Base-by-base conservation (phyloP, 768 basidiomycete genomes). In the Artomyces pyxidatus region DNA sequence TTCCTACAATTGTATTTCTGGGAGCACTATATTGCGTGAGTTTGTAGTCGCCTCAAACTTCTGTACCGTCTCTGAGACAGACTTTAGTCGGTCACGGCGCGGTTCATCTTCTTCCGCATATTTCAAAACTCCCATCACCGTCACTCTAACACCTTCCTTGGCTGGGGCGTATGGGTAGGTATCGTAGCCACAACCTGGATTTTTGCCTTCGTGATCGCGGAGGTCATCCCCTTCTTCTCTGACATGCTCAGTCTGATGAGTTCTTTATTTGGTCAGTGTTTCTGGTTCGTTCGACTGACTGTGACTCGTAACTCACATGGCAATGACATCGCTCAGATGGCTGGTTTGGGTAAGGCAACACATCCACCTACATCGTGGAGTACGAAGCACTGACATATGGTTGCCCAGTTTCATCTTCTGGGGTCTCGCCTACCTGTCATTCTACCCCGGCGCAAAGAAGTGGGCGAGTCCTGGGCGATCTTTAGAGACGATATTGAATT, bases 1-100 rank as follows among this genome's bases (percentile, higher is more conserved):
- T 73, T n/a, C 72, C 71, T 7, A 73, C 72, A 0, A 72, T 73
- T 32, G 49, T 72, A 26, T 73, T 68, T 59, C 63, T 73, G n/a
- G 72, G 71, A 11, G 56, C 71, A 5, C 59, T 74, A 7, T 74
- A 73, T 49, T 68, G 70, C n/a, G 68, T 71, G 49, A 47, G 64
- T 28, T 21, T 28, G n/a, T 39, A 10, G 32, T 21, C 11, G n/a
- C 19, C 10, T 53, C 25, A 35, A 6, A 35, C 38, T 29, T 17
- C 23, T 26, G 1, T 28, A 25, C 37, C n/a, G 2, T 26, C 42
- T 41, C 38, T 49, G 3, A 6, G 8, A 8, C 46, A 19, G 19
- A 25, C 11, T 19, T 3, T 45, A 69, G 71, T 69, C 69, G 11
- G 70, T 73, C 3, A 67, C 65, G 12, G 62, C 70, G 1, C 71